Base-by-base conservation (phyloP, 306 rosid species). In the Begonia masoniana region DNA sequence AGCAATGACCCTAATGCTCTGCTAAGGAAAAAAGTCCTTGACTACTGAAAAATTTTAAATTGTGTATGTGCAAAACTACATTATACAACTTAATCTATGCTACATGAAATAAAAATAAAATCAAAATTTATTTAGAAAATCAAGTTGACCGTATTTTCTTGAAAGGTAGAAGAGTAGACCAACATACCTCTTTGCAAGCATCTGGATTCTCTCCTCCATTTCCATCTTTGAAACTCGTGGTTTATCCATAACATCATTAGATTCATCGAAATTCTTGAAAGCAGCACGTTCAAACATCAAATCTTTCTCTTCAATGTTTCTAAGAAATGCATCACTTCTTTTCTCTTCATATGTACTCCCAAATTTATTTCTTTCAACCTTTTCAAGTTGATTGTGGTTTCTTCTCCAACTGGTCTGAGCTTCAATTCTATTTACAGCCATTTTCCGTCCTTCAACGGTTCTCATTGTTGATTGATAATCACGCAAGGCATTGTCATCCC, bases 161-260 rank as follows among this genome's bases (percentile, higher is more conserved):
- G 15, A 68, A 23, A 58, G 66, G 50, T 53, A 69, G 71, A 54
- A 45, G 54, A 69, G 57, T 51, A 41, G 54, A 21, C 10, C 54
- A 87, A 3, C 39, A 67, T 75, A 91, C 97, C 59, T 61, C 43
- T 72, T 76, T 55, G 94, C 87, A 43, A 91, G 82, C 81, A 56
- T 78, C 69, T 78, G 82, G 57, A 91, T 76, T 73, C 78, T 82
- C 78, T 81, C 94, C 69, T 91, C 97, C 94, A 81, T 73, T 61
- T 73, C 95, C 74, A 60, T 74, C 52, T 72, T 81, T 19, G 96
- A 76, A 80, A 81, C 75, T 15, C 77, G 83, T 13, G 71, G 57
- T 65, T 59, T 79, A 60, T 55, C 66, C 66, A 78, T 62, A 50
- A 69, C 57, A 39, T 59, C 74, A 55, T 68, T 62, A 12, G 39